Conservation (phyloP, 148 eudicot species). For the Dianthus caryophyllus region DNA sequence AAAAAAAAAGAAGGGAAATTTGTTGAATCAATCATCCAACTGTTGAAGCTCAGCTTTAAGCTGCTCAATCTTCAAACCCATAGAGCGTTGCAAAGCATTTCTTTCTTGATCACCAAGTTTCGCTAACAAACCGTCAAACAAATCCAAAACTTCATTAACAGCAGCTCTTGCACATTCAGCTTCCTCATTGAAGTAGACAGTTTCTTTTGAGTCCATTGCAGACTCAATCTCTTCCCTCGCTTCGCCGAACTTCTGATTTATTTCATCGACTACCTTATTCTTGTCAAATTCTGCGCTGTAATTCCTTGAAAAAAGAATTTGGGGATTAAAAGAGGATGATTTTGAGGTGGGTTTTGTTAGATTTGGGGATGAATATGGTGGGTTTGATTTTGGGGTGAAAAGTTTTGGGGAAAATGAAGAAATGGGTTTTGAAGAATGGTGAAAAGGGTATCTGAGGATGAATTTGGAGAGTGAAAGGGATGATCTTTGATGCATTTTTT, state of each 20-base stretch:
- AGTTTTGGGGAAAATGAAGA: conserved; percentile 21
- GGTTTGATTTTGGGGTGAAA: conserved; percentile 10
- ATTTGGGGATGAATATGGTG: conserved; percentile 17
- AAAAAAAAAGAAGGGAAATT: too few relatives aligned
- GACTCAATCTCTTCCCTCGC: conserved; percentile 94
- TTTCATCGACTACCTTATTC: conserved; percentile 63
- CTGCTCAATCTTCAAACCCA: conserved; percentile 97
- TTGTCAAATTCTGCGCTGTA: conserved; percentile 40
- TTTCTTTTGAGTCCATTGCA: conserved; percentile 91
- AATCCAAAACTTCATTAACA: conserved; percentile 62
- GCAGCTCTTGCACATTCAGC: conserved; percentile 83
- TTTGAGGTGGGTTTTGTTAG: conserved; percentile 23
- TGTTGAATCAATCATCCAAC: conserved; percentile 52
- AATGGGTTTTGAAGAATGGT: conserved; percentile 34
- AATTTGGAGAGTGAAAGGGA: conserved; percentile 33
- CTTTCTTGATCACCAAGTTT: conserved; percentile 54
- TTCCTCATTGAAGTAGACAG: conserved; percentile 89
- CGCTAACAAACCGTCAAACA: conserved; percentile 60
- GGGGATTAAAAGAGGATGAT: conserved; percentile 19
- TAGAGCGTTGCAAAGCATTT: conserved; percentile 60
- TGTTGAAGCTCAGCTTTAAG: conserved; percentile 92
- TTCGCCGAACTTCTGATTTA: conserved; percentile 83
- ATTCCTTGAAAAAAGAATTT: conserved; percentile 24
- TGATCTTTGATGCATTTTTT: conserved; percentile 43
- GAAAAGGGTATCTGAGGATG: conserved; percentile 33